A percentile compares a stretch with the other conserved stretches of the same genome.
Conservation (phyloP, 1,284 basidiomycete species). For the Heterobasidion annosum region DNA sequence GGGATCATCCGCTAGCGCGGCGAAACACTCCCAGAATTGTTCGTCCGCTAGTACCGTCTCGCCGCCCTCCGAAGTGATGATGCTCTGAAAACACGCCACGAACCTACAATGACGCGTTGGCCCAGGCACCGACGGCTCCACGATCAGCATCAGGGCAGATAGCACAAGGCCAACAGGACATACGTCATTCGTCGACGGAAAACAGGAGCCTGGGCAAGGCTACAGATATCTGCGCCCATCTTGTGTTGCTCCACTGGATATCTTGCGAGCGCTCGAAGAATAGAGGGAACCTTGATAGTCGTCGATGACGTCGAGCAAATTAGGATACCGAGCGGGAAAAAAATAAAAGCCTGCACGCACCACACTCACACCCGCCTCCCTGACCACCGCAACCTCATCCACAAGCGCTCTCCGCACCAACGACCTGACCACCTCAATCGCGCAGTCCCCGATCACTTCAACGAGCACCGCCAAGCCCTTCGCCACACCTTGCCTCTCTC, state of each 20-base stretch:
- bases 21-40: slow-evolving; percentile 51
- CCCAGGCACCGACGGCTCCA: background rate
- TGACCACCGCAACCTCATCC: slow-evolving; percentile 78
- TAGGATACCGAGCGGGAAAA: background rate
- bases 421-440: slow-evolving; percentile 22
- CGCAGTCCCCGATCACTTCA: slow-evolving; percentile 13
- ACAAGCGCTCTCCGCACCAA: slow-evolving; percentile 62
- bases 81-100: slow-evolving; percentile 62
- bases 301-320: slow-evolving; percentile 10
- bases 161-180: slow-evolving; percentile 19
- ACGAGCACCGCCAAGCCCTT: background rate
- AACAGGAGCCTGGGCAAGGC: slow-evolving; percentile 43
- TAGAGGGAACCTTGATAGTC: slow-evolving; percentile 38
- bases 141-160: background rate
- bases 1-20: slow-evolving; percentile 53
- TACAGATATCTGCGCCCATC: slow-evolving; percentile 42
- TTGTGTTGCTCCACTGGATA: slow-evolving; percentile 27
- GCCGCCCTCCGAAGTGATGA: slow-evolving; percentile 34
- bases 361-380: slow-evolving; percentile 64
- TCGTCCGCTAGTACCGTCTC: slow-evolving; percentile 40
- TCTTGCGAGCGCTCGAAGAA: slow-evolving; percentile 40
- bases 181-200: slow-evolving; percentile 74
- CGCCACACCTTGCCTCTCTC: slow-evolving; percentile 11
- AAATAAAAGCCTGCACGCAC: slow-evolving; percentile 35
- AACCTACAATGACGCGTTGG: slow-evolving; percentile 24